phyloP scores from a whole-genome alignment of 1,284 basidiomycete genomes.

The Fomitiporia mediterranea region DNA sequence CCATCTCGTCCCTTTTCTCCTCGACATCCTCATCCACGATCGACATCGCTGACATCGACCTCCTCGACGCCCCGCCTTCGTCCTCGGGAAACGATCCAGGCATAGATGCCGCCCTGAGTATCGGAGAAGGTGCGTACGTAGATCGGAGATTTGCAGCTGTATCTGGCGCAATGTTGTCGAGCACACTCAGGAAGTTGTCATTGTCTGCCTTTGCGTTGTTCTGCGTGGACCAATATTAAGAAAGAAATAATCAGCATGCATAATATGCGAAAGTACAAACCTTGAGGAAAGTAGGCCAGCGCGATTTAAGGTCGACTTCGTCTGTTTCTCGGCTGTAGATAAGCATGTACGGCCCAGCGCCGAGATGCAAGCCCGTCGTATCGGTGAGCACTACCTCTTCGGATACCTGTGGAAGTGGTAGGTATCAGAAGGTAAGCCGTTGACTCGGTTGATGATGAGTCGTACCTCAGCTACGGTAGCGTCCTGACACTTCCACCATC shows the following conservation, averaged over 20 bases:
- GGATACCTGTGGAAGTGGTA: conserved; percentile 43
- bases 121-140: neutral
- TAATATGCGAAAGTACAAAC: neutral
- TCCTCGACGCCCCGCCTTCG: neutral
- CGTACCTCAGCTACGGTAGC: conserved; percentile 58
- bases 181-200: neutral
- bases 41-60: conserved; percentile 12
- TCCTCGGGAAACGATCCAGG: neutral
- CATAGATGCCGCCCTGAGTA: neutral
- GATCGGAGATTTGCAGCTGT: conserved; percentile 5
- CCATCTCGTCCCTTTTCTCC: neutral
- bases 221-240: neutral
- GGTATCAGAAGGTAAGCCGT: neutral
- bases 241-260: neutral
- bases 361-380: conserved; percentile 60
- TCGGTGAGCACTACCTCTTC: conserved; percentile 66
- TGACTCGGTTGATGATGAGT: too few relatives aligned
- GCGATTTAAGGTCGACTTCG: conserved; percentile 13
- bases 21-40: conserved; percentile 2
- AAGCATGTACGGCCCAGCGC: conserved; percentile 69
- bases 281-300: conserved; percentile 15
- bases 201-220: conserved; percentile 11
- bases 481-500: conserved; percentile 80
- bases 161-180: conserved; percentile 3
- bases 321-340: conserved; percentile 53